Conservation (phyloP, 352 stramenopile genomes). For the Aphanomyces stellatus region DNA sequence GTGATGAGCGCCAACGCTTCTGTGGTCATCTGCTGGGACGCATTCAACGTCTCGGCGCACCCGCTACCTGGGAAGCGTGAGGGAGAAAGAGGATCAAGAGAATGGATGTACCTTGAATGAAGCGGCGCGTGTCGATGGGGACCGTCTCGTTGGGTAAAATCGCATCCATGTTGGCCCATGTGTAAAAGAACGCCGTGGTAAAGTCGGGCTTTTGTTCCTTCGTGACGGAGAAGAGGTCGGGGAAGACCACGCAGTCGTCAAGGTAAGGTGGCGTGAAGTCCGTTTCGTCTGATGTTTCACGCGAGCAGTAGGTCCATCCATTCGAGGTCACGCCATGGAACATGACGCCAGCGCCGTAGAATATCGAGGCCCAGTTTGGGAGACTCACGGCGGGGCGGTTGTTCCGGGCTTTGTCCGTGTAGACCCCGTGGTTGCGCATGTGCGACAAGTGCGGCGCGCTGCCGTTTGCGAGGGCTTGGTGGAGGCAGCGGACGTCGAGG, state of each 20-base stretch:
- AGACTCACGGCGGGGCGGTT: constrained; percentile 14
- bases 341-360: constrained; percentile 18
- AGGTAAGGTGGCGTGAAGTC: background rate
- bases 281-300: background rate
- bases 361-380: constrained; percentile 19
- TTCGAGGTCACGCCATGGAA: constrained; percentile 18
- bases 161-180: constrained; percentile 6
- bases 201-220: constrained; percentile 17
- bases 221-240: constrained; percentile 15
- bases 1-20: background rate
- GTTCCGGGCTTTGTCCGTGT: constrained; percentile 16
- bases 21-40: background rate
- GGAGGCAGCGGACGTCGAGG: constrained; percentile 16
- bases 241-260: constrained; percentile 14
- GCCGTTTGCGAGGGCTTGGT: constrained; percentile 16
- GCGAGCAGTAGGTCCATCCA: constrained; percentile 14
- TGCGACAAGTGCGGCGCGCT: constrained; percentile 6
- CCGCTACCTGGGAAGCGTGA: no score
- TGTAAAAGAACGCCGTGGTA: constrained; percentile 8
- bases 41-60: constrained; percentile 5
- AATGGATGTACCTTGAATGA: background rate
- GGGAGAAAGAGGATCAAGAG: no score
- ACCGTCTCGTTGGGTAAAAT: constrained; percentile 11
- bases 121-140: background rate
- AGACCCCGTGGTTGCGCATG: constrained; percentile 9